phyloP scores from a whole-genome alignment of 2,329 filamentous ascomycete species.

The Aschersonia sp. region DNA sequence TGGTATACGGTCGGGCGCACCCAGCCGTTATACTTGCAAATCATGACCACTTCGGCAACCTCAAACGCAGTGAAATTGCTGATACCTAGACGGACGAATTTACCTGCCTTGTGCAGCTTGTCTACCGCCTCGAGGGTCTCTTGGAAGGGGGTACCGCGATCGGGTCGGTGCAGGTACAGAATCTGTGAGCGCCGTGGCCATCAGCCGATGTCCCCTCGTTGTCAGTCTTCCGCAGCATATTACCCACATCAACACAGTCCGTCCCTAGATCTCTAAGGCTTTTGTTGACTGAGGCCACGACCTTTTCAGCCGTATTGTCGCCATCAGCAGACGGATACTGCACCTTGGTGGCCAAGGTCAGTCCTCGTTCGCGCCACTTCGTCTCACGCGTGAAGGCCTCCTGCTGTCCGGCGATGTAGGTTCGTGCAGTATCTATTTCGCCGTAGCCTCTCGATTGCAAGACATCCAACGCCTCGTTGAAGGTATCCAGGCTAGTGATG shows the following conservation, averaged over 20 bases:
- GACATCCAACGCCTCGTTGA: slow-evolving; percentile 57
- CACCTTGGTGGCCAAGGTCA: slow-evolving; percentile 67
- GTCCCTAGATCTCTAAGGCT: slow-evolving; percentile 60
- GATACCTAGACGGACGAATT: slow-evolving; percentile 68
- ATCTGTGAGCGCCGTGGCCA: slow-evolving; percentile 11
- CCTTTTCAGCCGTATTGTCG: slow-evolving; percentile 34
- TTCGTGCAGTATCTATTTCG: slow-evolving; percentile 71
- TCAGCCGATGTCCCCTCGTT: neutral
- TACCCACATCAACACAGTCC: slow-evolving; percentile 52
- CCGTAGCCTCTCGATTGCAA: slow-evolving; percentile 70
- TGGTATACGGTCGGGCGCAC: slow-evolving; percentile 75
- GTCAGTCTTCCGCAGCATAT: too few species aligned
- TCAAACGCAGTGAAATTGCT: slow-evolving; percentile 81
- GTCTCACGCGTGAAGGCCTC: slow-evolving; percentile 66
- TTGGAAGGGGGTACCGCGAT: slow-evolving; percentile 56
- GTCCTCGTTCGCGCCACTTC: slow-evolving; percentile 63
- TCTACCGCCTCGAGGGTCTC: slow-evolving; percentile 68
- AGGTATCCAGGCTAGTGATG: slow-evolving; percentile 52
- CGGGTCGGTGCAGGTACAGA: slow-evolving; percentile 25
- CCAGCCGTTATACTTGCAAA: slow-evolving; percentile 67
- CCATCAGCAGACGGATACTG: slow-evolving; percentile 37
- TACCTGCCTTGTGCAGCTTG: slow-evolving; percentile 71
- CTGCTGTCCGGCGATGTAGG: slow-evolving; percentile 59
- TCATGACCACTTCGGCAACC: slow-evolving; percentile 71
- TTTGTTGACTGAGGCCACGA: slow-evolving; percentile 50